Base-by-base conservation (phyloP, 2,329 filamentous ascomycete genomes). In the Cercospora sp. region DNA sequence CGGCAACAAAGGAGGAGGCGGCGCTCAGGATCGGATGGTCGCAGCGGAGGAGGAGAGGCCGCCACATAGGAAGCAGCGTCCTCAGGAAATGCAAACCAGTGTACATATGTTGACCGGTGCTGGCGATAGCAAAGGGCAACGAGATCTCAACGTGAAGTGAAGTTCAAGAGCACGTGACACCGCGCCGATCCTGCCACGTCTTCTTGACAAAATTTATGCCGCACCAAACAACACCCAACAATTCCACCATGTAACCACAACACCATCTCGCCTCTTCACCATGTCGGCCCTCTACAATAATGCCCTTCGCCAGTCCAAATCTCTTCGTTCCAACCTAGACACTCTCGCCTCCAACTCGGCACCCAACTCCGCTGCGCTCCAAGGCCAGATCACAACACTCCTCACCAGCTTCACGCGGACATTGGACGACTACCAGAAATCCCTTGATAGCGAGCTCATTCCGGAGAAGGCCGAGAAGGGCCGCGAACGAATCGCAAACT, bases 391-490 rank as follows among this genome's bases (percentile, higher is more conserved):
- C 71, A 90, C 90, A n/a, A 90, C 89, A 20, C 91, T 91, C 13
- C 83, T 96, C 31, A 89, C 91, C 53, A 89, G 93, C 68, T 93
- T 99, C 79, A 88, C 91, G 58, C 92, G 95, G 69, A 97, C 93
- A 0, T 86, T 99, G 72, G 94, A 97, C 82, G 94, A 97, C 78
- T 99, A 99, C 84, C 88, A 91, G 75, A 86, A 87, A 65, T 88
- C 97, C 31, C 91, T 94, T 1, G 91, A 92, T 72, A 91, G 94
- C 75, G 95, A 99, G 80, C 88, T 97, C 33, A 94, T 97, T 66
- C 87, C 91, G 4, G 90, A 92, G 68, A 99, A 98, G 81, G 92
- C 97, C 74, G 90, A 95, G 68, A 97, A 98, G 77, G 95, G 94
- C 0, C 85, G 88, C 71, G 93, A 96, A 77, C 88, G 95, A 55